Evolutionary conservation across 345 rosid species (phyloP).

Genomic region (Crucihimalaya himalaica): DNA sequence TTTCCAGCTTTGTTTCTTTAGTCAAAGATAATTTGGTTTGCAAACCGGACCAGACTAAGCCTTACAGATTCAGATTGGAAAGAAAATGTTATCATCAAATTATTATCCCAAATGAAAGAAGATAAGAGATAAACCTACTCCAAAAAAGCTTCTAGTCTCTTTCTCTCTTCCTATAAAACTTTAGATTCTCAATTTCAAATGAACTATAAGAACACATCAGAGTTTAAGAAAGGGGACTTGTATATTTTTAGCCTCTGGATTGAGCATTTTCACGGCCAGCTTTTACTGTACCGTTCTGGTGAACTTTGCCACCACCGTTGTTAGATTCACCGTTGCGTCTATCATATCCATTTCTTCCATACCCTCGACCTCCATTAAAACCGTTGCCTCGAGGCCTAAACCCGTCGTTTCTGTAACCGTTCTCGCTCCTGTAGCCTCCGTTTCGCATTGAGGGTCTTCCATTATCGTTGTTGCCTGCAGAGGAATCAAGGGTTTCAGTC

Average conservation of each 20-base stretch:
- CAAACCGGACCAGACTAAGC: background rate
- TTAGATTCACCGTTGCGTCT: constrained; percentile 38
- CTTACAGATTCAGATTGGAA: background rate
- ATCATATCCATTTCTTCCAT: constrained; percentile 48
- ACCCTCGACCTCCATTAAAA: constrained; percentile 47
- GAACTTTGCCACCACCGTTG: constrained; percentile 38
- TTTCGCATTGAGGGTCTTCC: constrained; percentile 49
- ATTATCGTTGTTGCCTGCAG: constrained; percentile 51
- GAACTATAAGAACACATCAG: constrained; percentile 2
- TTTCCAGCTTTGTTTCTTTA: no score
- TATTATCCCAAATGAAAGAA: constrained; percentile 1
- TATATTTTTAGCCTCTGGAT: constrained; percentile 8
- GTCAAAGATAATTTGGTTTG: background rate
- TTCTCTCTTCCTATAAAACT: constrained; percentile 25
- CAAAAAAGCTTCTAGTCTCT: constrained; percentile 4
- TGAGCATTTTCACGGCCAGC: constrained; percentile 31
- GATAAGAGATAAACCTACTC: constrained; percentile 5
- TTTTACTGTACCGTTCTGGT: constrained; percentile 38
- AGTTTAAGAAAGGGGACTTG: background rate
- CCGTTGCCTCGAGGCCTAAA: constrained; percentile 52
- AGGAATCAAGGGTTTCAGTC: background rate
- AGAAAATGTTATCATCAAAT: background rate
- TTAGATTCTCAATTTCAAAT: constrained; percentile 20
- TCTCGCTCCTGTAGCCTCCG: constrained; percentile 55
- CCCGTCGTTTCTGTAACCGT: constrained; percentile 54